Evolutionary conservation across 129 eudicot species (phyloP).

Genomic region (Sambucus nigra): DNA sequence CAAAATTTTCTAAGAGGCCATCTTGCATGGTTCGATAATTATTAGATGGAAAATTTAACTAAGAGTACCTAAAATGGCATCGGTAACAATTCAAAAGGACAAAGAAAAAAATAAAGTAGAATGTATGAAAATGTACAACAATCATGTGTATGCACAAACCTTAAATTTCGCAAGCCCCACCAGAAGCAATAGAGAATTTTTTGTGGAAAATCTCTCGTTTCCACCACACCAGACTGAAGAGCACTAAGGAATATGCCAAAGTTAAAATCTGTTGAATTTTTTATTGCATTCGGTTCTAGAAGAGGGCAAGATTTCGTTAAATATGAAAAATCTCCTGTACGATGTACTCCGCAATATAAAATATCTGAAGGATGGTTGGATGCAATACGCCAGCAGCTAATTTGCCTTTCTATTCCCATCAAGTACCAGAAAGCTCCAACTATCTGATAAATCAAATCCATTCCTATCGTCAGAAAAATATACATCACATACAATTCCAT

Average conservation of each 20-base stretch:
- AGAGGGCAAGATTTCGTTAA: conserved; percentile 35
- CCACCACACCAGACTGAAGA: conserved; percentile 44
- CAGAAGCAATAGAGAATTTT: conserved; percentile 74
- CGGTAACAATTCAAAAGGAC: not conserved
- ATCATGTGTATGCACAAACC: conserved; percentile 21
- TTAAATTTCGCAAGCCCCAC: conserved; percentile 82
- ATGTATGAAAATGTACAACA: not conserved
- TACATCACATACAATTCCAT: not conserved
- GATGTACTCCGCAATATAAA: conserved; percentile 32
- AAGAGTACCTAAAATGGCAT: no score
- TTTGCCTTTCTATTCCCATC: conserved; percentile 48
- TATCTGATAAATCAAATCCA: conserved; percentile 24
- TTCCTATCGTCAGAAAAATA: not conserved
- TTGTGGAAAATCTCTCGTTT: conserved; percentile 29
- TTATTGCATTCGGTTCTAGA: conserved; percentile 26
- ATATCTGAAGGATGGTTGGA: conserved; percentile 20
- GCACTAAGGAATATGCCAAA: conserved; percentile 79
- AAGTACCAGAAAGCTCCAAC: conserved; percentile 82
- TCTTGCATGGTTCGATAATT: no score
- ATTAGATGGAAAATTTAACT: no score
- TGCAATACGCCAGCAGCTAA: conserved; percentile 53
- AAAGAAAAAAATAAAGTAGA: not conserved
- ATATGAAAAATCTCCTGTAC: conserved; percentile 12
- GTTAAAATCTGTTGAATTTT: conserved; percentile 33
- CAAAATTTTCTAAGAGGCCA: no score